Evolutionary conservation across 2,329 filamentous ascomycete genomes (phyloP), one percentile per base, ranked within the genome.

Genomic region (Hymenotorrendiella dingleyae): DNA sequence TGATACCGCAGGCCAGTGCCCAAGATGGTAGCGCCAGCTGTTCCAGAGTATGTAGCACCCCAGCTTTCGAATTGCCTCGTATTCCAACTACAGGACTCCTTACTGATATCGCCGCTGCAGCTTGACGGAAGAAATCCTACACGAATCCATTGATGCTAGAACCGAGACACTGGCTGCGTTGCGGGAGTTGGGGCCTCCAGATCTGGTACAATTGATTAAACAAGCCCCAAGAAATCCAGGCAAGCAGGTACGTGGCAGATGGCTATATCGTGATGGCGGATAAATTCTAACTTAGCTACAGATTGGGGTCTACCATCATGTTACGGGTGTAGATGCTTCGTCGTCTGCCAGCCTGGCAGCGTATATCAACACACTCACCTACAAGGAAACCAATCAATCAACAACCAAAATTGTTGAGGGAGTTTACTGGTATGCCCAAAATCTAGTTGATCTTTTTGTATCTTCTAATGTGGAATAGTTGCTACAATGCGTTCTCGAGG

Each of bases 401-500:
- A 74, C 73, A 43, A 72, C 73, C 47, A 97, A 96, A 69, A 93
- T 97, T 45, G 84, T 89, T 7, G 93, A 94, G 52, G 93, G 93
- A 4, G 74, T 95, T 28, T 97, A 96, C 68, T 97, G 93, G 87
- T 93, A 73, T 53, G 74, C 32, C 21, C 34, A 11, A 22, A 8
- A 1, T 20, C n/a, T n/a, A n/a, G n/a, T n/a, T n/a, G n/a, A n/a
- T n/a, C n/a, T 17, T n/a, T 12, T 19, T 12, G 17, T n/a, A 27
- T 4, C 62, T 62, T 67, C 64, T 49, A 40, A 57, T 16, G 12
- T 23, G 20, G 37, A 16, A 24, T 59, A 79, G 74, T 68, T 98
- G 93, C 68, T 98, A 98, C 75, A 98, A 98, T 86, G 93, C 93
- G 53, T 96, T 98, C 66, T 97, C 93, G 4, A 80, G 94, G 52